These are phyloP conservation scores for Chlamydomonas asymmetrica DNA, from an alignment of 139 green algal genomes.

Conservation along the genomic window DNA sequence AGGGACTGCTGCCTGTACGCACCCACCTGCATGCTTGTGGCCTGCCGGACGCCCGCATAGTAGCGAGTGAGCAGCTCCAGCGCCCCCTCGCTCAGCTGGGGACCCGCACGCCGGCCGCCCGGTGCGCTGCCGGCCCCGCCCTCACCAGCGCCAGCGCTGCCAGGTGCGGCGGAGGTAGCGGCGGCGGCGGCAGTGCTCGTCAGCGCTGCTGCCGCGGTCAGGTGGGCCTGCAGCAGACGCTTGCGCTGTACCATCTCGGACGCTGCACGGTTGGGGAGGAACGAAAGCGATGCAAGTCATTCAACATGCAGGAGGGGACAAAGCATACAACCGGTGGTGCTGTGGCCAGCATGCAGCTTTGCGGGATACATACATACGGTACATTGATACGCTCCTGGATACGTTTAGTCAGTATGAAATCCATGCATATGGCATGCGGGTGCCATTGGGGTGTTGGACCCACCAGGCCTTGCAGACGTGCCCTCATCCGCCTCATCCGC, in stretches of 20 bases:
- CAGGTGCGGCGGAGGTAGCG: conserved; percentile 13
- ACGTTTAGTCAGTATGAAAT: neutral
- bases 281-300: neutral
- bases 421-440: neutral
- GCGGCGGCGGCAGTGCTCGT: neutral
- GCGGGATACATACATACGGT: too few relatives aligned
- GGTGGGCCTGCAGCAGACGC: neutral
- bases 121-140: neutral
- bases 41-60: conserved; percentile 25
- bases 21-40: too few relatives aligned
- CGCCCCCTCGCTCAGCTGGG: conserved; percentile 14
- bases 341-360: too few relatives aligned
- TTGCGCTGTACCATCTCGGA: neutral
- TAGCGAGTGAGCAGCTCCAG: conserved; percentile 29
- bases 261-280: neutral
- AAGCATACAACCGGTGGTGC: too few relatives aligned
- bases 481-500: neutral
- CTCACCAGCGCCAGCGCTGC: conserved; percentile 8
- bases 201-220: neutral
- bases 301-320: too few relatives aligned
- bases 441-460: neutral
- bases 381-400: too few relatives aligned
- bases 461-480: neutral
- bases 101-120: neutral
- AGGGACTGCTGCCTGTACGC: too few relatives aligned